These are phyloP conservation scores for Conticribra guillardii DNA, from an alignment of 108 stramenopile genomes.

Conservation along the genomic window DNA sequence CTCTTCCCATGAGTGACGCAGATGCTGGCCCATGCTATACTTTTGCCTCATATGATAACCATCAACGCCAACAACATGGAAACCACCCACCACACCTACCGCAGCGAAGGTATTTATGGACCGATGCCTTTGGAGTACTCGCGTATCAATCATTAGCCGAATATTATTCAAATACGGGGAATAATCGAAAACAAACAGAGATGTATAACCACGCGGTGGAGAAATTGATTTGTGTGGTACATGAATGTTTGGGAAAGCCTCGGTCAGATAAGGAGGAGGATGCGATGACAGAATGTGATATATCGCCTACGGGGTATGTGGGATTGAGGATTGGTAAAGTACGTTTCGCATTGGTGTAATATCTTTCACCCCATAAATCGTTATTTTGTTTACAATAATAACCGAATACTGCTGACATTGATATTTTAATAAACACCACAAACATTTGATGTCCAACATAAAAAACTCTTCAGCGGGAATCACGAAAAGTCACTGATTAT, in stretches of 20 bases:
- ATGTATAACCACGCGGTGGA: neutral
- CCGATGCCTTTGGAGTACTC: constrained; percentile 3
- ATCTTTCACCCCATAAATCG: no score
- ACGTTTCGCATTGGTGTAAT: no score
- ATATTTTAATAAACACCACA: no score
- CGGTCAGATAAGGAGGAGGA: constrained; percentile 7
- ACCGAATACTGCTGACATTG: neutral
- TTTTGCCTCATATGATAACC: neutral
- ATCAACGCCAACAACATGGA: no score
- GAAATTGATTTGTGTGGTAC: constrained; percentile 2
- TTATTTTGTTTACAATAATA: neutral
- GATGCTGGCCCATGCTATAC: constrained; percentile 7
- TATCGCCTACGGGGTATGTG: constrained; percentile 23
- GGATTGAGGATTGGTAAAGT: constrained; percentile 34
- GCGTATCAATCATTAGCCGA: constrained; percentile 7
- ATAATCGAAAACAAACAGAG: neutral
- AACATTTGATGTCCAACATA: no score
- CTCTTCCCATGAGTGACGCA: neutral
- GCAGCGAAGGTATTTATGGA: constrained; percentile 5
- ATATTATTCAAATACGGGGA: neutral
- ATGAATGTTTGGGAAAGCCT: constrained; percentile 13
- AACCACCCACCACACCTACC: no score
- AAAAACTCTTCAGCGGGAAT: constrained; percentile 6
- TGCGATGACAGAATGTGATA: neutral
- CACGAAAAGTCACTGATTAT: constrained; percentile 15